A percentile compares a stretch with the other conserved stretches of the same genome.
Evolutionary conservation across 2,329 filamentous ascomycete genomes (phyloP).

Genomic region (Coleophoma eucalyptorum): DNA sequence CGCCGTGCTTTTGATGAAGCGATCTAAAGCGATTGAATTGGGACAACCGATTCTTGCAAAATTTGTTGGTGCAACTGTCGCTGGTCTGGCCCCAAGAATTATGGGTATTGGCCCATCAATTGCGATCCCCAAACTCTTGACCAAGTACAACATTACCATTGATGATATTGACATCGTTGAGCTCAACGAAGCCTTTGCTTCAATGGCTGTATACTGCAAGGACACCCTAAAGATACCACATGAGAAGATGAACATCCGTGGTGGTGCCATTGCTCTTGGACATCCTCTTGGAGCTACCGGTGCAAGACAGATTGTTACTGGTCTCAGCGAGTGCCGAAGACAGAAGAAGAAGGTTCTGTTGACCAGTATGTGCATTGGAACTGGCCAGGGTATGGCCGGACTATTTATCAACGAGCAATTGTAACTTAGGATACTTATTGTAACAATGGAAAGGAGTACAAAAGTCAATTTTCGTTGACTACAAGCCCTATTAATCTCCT

Average conservation of each 20-base stretch:
- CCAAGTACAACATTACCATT: constrained; percentile 71
- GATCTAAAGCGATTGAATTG: constrained; percentile 80
- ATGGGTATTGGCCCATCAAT: constrained; percentile 89
- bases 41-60: constrained; percentile 92
- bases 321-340: constrained; percentile 78
- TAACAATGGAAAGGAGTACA: too few species aligned
- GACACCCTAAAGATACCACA: constrained; percentile 67
- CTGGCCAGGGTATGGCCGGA: constrained; percentile 66
- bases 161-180: constrained; percentile 87
- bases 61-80: constrained; percentile 87
- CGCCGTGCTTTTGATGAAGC: constrained; percentile 89
- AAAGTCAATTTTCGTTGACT: too few species aligned
- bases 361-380: constrained; percentile 84
- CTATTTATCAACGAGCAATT: constrained; percentile 59
- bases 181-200: constrained; percentile 96
- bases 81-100: constrained; percentile 86
- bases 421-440: constrained; percentile 6
- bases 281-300: constrained; percentile 81
- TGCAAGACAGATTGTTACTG: constrained; percentile 80
- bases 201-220: constrained; percentile 94
- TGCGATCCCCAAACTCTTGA: constrained; percentile 77
- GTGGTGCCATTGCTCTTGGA: constrained; percentile 78
- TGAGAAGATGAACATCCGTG: constrained; percentile 76
- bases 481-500: too few species aligned
- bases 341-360: constrained; percentile 87